A percentile compares a stretch with the other conserved stretches of the same genome.
phyloP scores from a whole-genome alignment of 2,329 filamentous ascomycete species.

The Phialophora chinensis region DNA sequence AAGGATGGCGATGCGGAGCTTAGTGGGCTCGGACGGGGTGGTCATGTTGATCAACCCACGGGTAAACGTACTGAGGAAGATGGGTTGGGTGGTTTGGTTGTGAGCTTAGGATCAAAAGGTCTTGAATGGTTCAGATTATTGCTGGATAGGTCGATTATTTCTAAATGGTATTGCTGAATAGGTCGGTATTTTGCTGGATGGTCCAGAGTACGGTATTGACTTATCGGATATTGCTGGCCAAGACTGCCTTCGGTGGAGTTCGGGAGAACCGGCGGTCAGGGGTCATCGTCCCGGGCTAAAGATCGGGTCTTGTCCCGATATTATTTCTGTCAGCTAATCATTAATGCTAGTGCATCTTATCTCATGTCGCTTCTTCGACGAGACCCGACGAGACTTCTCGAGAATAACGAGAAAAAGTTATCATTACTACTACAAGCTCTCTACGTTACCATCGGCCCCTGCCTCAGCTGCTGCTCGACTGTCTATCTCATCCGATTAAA shows the following conservation, averaged over 20 bases:
- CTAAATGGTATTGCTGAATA: no score
- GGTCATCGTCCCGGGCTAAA: neutral
- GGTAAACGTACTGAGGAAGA: no score
- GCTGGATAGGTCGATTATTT: no score
- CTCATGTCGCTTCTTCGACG: neutral
- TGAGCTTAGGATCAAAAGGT: no score
- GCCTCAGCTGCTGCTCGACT: neutral
- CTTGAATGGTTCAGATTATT: no score
- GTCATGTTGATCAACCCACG: neutral
- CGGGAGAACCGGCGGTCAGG: no score
- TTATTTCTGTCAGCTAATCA: neutral
- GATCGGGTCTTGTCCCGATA: neutral
- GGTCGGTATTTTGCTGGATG: no score
- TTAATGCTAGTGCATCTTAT: neutral
- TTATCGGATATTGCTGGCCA: no score
- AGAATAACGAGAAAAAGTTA: neutral
- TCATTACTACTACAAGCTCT: neutral
- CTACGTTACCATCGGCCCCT: neutral
- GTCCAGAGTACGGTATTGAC: no score
- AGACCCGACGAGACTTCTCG: neutral
- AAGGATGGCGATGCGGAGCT: conserved; percentile 24
- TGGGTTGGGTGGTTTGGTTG: no score
- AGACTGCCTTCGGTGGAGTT: no score
- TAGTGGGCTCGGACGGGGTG: neutral
- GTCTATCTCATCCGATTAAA: neutral